Evolutionary conservation across 345 rosid genomes (phyloP).

Genomic region (Eucalyptus albens): DNA sequence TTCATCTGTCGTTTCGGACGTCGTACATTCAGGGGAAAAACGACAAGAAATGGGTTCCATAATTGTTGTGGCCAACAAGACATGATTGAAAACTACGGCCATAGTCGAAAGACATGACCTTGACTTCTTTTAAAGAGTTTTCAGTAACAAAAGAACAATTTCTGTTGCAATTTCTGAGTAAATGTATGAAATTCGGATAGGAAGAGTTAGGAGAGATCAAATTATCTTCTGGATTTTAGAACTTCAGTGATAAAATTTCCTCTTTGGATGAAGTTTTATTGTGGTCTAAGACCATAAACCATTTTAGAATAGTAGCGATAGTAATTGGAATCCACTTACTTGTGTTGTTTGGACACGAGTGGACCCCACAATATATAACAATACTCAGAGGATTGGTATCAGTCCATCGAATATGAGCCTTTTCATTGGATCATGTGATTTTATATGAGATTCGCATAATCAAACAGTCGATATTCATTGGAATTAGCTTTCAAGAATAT

Average conservation of each 20-base stretch:
- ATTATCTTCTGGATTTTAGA: neutral
- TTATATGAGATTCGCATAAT: neutral
- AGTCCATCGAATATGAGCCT: neutral
- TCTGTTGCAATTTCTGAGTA: neutral
- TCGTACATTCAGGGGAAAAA: neutral
- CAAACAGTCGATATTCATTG: rapidly evolving
- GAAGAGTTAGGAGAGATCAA: neutral
- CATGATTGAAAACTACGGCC: neutral
- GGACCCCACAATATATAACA: neutral
- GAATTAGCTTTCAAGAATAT: neutral
- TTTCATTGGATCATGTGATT: neutral
- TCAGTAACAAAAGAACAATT: neutral
- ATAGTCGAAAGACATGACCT: neutral
- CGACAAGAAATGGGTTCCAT: neutral
- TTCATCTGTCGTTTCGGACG: neutral
- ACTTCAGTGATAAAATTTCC: neutral
- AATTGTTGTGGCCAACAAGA: neutral
- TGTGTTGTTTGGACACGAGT: neutral
- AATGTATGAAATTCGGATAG: neutral
- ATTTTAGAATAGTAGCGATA: neutral
- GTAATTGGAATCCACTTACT: neutral
- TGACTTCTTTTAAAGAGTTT: neutral
- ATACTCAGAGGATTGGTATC: neutral
- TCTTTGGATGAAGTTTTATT: neutral
- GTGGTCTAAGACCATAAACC: neutral